phyloP scores from a whole-genome alignment of 2,329 filamentous ascomycete genomes.

The Colletotrichum sidae region DNA sequence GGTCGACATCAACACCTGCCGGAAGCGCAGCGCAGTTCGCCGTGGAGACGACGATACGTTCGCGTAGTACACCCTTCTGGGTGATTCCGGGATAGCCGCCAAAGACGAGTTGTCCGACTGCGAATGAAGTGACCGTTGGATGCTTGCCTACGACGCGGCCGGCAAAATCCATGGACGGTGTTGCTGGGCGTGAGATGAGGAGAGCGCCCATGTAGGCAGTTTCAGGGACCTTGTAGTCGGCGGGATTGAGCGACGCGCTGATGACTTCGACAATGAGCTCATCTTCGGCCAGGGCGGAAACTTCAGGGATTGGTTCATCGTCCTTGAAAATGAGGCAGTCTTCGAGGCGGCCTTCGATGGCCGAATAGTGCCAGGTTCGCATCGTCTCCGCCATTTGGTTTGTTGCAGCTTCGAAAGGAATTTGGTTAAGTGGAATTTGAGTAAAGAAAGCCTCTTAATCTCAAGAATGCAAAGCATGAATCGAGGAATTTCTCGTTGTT shows the following conservation, averaged over 20 bases:
- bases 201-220: constrained; percentile 49
- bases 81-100: constrained; percentile 27
- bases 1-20: constrained; percentile 33
- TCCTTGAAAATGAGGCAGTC: constrained; percentile 15
- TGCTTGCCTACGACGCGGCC: constrained; percentile 55
- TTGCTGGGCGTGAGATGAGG: constrained; percentile 49
- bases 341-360: constrained; percentile 20
- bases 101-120: constrained; percentile 39
- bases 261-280: constrained; percentile 56
- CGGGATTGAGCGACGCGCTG: constrained; percentile 58
- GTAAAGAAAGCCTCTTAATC: too few relatives aligned
- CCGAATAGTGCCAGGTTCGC: constrained; percentile 26
- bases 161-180: constrained; percentile 61
- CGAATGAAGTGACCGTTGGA: constrained; percentile 18
- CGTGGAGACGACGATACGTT: constrained; percentile 35
- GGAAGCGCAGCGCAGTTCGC: constrained; percentile 31
- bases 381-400: constrained; percentile 15
- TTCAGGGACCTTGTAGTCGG: constrained; percentile 60
- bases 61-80: constrained; percentile 38
- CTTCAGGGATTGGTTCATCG: not conserved
- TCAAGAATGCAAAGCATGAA: too few relatives aligned
- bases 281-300: constrained; percentile 28
- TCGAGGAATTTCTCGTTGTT: too few relatives aligned
- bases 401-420: too few relatives aligned
- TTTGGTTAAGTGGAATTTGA: too few relatives aligned